Percentiles rank a stretch among this genome's conserved stretches.
These are phyloP conservation scores for Wickerhamiella azymoides DNA, from an alignment of 805 yeast genomes.

Conservation along the genomic window DNA sequence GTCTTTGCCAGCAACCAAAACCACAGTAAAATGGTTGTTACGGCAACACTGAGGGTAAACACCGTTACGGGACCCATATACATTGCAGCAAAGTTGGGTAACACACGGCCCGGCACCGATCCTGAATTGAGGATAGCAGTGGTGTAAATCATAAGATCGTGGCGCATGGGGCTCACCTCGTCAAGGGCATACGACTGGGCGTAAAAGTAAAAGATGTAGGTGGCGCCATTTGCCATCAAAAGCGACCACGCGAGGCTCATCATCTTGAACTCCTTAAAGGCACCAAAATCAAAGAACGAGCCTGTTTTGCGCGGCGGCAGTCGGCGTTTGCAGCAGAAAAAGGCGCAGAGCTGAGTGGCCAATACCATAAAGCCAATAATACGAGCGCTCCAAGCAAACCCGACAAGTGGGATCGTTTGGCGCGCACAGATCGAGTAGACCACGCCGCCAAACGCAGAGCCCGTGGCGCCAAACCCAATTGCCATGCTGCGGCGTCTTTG, in stretches of 20 bases:
- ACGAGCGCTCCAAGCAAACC: constrained; percentile 43
- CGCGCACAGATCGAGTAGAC: constrained; percentile 36
- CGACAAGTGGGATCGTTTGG: constrained; percentile 29
- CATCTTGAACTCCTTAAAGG: constrained; percentile 21
- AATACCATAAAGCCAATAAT: constrained; percentile 33
- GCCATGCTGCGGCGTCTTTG: constrained; percentile 32
- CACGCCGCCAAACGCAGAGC: constrained; percentile 40
- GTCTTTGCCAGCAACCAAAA: constrained; percentile 27
- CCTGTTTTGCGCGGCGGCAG: constrained; percentile 22
- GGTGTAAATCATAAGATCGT: constrained; percentile 16
- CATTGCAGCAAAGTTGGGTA: constrained; percentile 36
- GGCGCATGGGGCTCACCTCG: not conserved
- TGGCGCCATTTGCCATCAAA: constrained; percentile 22
- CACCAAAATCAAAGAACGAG: constrained; percentile 17
- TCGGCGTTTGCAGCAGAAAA: constrained; percentile 20
- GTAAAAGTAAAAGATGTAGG: constrained; percentile 26
- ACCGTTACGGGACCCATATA: constrained; percentile 34
- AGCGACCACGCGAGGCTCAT: constrained; percentile 18
- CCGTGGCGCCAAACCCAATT: constrained; percentile 34
- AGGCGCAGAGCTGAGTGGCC: constrained; percentile 19
- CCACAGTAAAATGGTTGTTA: constrained; percentile 19
- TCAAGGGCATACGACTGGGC: constrained; percentile 22
- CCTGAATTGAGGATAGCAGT: constrained; percentile 26
- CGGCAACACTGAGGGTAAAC: constrained; percentile 22
- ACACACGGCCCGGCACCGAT: constrained; percentile 37